Percentiles rank a stretch among this genome's conserved stretches.
Evolutionary conservation across 768 basidiomycete genomes (phyloP).

Genomic region (Coprinellus micaceus): DNA sequence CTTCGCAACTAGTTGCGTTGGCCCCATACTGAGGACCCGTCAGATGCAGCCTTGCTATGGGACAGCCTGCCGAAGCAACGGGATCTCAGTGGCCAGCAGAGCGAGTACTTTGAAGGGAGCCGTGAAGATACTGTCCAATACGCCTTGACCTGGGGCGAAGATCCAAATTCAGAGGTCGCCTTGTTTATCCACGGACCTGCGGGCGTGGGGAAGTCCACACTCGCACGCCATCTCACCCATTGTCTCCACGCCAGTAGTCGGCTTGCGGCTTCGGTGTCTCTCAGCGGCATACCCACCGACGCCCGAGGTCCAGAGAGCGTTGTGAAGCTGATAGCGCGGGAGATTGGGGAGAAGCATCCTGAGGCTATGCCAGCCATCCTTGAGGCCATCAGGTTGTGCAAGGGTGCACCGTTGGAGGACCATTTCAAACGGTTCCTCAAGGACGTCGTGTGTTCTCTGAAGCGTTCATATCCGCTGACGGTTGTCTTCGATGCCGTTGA

Average conservation of each 20-base stretch:
- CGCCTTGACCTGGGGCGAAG: background rate
- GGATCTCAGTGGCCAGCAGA: too few species aligned
- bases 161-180: too few species aligned
- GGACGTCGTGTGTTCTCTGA: constrained; percentile 1
- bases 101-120: background rate
- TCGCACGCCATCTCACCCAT: too few species aligned
- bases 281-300: background rate
- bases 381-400: background rate
- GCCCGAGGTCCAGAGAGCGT: background rate
- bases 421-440: background rate
- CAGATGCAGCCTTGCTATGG: too few species aligned
- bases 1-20: too few species aligned
- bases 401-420: background rate
- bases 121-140: background rate
- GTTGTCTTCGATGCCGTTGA: too few species aligned
- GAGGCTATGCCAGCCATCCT: too few species aligned
- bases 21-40: too few species aligned
- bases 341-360: constrained; percentile 6
- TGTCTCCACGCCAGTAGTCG: too few species aligned
- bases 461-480: background rate
- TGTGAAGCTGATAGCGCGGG: constrained; percentile 8
- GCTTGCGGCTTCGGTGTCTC: too few species aligned
- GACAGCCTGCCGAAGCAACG: too few species aligned
- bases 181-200: constrained; percentile 9
- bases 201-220: too few species aligned